A percentile compares a stretch with the other conserved stretches of the same genome.
Conservation (phyloP, 2,329 filamentous ascomycete genomes). For the Aphanocladium album region DNA sequence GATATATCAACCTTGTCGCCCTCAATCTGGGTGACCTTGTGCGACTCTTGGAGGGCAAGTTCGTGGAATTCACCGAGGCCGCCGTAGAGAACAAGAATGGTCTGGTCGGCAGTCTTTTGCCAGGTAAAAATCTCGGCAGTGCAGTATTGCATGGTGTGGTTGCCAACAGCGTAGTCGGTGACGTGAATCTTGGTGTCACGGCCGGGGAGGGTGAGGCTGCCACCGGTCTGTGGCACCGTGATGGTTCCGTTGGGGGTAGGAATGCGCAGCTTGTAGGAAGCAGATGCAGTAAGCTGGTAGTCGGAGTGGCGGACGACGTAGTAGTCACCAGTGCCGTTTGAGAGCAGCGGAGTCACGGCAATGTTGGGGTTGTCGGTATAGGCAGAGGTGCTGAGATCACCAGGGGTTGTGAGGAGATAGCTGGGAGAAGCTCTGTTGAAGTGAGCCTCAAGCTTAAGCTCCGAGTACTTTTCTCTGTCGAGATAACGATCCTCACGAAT, state of each 20-base stretch:
- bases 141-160: slow-evolving; percentile 56
- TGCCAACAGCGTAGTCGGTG: slow-evolving; percentile 57
- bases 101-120: slow-evolving; percentile 55
- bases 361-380: slow-evolving; percentile 38
- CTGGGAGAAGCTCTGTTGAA: slow-evolving; percentile 65
- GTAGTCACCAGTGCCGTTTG: slow-evolving; percentile 41
- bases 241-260: slow-evolving; percentile 48
- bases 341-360: slow-evolving; percentile 55
- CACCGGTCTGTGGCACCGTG: slow-evolving; percentile 51
- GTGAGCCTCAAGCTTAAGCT: slow-evolving; percentile 65
- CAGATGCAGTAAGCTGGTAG: slow-evolving; percentile 51
- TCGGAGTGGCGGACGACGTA: slow-evolving; percentile 61
- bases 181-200: slow-evolving; percentile 60
- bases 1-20: not conserved
- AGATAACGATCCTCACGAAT: slow-evolving; percentile 64
- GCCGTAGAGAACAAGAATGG: slow-evolving; percentile 56
- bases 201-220: slow-evolving; percentile 49
- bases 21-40: slow-evolving; percentile 1
- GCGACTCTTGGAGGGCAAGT: slow-evolving; percentile 37
- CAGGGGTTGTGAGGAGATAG: slow-evolving; percentile 53
- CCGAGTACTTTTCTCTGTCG: slow-evolving; percentile 65
- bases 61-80: slow-evolving; percentile 56
- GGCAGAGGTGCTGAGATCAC: slow-evolving; percentile 12
- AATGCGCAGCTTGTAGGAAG: slow-evolving; percentile 56
- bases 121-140: slow-evolving; percentile 63